Evolutionary conservation across 768 basidiomycete genomes (phyloP).

Genomic region (Panaeolus papilionaceus): DNA sequence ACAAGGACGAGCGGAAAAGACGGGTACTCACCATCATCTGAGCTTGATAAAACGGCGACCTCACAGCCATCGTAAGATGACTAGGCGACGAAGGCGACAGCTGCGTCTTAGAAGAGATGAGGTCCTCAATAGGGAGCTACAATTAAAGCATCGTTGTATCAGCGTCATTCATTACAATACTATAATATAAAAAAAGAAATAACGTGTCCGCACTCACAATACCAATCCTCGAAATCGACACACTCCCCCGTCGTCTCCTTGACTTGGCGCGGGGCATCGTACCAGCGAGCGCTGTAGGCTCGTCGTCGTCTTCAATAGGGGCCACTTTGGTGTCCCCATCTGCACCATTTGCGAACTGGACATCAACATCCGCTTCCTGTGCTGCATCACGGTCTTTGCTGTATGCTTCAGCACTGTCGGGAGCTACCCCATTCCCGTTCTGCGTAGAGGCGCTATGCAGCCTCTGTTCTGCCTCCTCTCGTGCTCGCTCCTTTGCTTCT

Average conservation of each 20-base stretch:
- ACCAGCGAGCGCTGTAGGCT: slow-evolving; percentile 20
- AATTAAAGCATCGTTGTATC: no score
- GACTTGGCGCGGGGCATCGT: slow-evolving; percentile 28
- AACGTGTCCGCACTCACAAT: slow-evolving; percentile 21
- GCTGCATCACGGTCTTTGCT: no score
- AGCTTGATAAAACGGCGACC: slow-evolving; percentile 53
- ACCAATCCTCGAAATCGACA: slow-evolving; percentile 67
- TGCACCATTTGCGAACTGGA: neutral
- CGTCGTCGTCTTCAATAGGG: slow-evolving; percentile 17
- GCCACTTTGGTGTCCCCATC: neutral
- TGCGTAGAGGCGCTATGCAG: no score
- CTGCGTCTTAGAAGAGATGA: neutral
- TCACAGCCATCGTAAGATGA: slow-evolving; percentile 44
- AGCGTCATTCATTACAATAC: no score
- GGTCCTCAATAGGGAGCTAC: slow-evolving; percentile 28
- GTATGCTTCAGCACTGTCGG: neutral
- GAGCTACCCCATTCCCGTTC: neutral
- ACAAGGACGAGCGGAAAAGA: neutral
- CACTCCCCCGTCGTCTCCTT: slow-evolving; percentile 50
- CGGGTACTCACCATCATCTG: slow-evolving; percentile 46
- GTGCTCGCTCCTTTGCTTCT: slow-evolving; percentile 23
- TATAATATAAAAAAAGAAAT: no score
- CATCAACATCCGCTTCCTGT: no score
- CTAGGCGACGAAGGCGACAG: slow-evolving; percentile 26
- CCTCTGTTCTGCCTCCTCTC: no score